phyloP scores from a whole-genome alignment of 2,329 filamentous ascomycete genomes.

The Fusarium newnesense region DNA sequence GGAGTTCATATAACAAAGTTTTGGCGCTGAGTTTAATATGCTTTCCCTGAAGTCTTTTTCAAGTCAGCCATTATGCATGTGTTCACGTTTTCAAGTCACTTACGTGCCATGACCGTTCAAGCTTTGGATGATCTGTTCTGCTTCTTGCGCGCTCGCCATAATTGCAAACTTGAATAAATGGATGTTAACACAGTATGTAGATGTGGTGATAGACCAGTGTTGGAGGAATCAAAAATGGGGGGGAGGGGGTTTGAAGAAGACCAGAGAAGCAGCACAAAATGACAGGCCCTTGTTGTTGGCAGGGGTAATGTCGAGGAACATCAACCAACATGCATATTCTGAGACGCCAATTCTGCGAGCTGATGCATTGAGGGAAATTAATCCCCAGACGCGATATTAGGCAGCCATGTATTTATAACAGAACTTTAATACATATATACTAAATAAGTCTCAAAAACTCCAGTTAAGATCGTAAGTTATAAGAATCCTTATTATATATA shows the following conservation, averaged over 20 bases:
- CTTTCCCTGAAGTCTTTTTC: not conserved
- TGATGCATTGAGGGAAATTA: not conserved
- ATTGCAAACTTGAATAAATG: not conserved
- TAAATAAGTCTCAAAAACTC: too few relatives aligned
- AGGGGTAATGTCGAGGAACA: too few relatives aligned
- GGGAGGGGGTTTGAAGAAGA: not conserved
- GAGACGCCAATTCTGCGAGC: conserved; percentile 1
- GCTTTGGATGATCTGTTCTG: not conserved
- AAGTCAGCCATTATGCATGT: not conserved
- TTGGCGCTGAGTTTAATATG: conserved; percentile 14
- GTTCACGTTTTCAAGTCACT: not conserved
- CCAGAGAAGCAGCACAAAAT: not conserved
- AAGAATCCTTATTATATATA: too few relatives aligned
- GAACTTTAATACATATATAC: too few relatives aligned
- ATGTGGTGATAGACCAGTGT: not conserved
- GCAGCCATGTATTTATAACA: too few relatives aligned
- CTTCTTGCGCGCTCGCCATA: not conserved
- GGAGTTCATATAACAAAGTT: conserved; percentile 27
- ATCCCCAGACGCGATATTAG: too few relatives aligned
- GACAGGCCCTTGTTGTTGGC: not conserved
- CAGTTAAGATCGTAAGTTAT: too few relatives aligned
- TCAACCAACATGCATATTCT: conserved; percentile 11
- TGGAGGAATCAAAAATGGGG: not conserved
- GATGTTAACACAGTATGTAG: not conserved
- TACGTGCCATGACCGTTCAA: not conserved